Conservation (phyloP, 306 rosid genomes). For the Vachellia pachyceras region DNA sequence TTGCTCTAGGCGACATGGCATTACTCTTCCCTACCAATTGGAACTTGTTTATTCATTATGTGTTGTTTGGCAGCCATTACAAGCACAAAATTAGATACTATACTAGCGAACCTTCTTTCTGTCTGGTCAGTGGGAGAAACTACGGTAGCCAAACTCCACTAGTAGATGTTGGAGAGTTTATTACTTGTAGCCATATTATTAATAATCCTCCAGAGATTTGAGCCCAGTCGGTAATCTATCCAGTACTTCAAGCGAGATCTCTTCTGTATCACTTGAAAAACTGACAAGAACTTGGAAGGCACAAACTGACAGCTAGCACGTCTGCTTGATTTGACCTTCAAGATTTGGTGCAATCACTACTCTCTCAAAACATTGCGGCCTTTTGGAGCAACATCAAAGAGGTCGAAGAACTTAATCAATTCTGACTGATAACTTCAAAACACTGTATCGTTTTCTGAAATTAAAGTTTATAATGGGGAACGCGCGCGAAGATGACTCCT, state of each 20-base stretch:
- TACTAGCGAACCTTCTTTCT: constrained; percentile 36
- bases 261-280: no score
- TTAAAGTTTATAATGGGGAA: constrained; percentile 61
- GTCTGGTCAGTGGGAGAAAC: constrained; percentile 40
- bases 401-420: constrained; percentile 82
- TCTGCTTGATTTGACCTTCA: no score
- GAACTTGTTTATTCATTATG: no score
- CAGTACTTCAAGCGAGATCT: no score
- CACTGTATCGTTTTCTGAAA: constrained; percentile 56
- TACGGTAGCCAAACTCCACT: constrained; percentile 30
- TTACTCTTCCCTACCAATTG: background rate
- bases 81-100: constrained; percentile 32
- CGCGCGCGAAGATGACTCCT: constrained; percentile 55
- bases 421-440: constrained; percentile 45
- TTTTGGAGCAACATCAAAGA: constrained; percentile 84
- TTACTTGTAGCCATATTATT: constrained; percentile 28
- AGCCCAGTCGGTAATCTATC: no score
- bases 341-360: no score
- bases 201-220: constrained; percentile 28
- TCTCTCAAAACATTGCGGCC: constrained; percentile 66
- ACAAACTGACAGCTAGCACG: no score
- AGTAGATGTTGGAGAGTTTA: constrained; percentile 23
- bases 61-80: background rate
- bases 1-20: background rate
- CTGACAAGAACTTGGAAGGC: no score